These are phyloP conservation scores for Colletotrichum ledebouriae DNA, from an alignment of 2,329 filamentous ascomycete genomes.

Conservation along the genomic window DNA sequence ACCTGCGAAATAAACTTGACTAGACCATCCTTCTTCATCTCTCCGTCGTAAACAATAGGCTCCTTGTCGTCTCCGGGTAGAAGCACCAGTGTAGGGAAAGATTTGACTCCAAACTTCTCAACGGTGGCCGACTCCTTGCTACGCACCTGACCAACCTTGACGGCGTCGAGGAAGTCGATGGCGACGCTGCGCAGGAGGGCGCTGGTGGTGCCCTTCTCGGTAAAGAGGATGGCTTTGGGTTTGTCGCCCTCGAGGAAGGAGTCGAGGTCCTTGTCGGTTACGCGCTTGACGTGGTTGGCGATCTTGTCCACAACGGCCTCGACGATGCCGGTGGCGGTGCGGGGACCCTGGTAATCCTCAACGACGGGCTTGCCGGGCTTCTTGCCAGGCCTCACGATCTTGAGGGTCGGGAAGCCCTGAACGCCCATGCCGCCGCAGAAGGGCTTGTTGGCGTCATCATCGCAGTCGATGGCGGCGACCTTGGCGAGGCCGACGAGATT, in stretches of 20 bases:
- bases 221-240: constrained; percentile 92
- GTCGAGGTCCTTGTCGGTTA: constrained; percentile 84
- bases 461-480: constrained; percentile 94
- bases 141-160: constrained; percentile 85
- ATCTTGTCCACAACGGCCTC: constrained; percentile 89
- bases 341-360: constrained; percentile 90
- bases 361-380: constrained; percentile 81
- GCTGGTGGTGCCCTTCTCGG: constrained; percentile 90
- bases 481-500: constrained; percentile 93
- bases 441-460: constrained; percentile 91
- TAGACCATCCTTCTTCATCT: constrained; percentile 87
- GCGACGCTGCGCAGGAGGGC: constrained; percentile 86
- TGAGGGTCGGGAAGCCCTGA: constrained; percentile 94
- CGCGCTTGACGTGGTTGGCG: constrained; percentile 87
- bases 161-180: constrained; percentile 87
- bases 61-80: constrained; percentile 79
- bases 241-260: constrained; percentile 78
- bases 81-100: constrained; percentile 85
- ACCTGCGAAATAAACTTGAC: constrained; percentile 85
- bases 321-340: constrained; percentile 88
- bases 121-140: constrained; percentile 81
- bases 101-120: constrained; percentile 79
- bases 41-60: constrained; percentile 81
- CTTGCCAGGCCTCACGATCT: constrained; percentile 89
- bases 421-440: constrained; percentile 89